Conservation (phyloP, 257 asterid genomes). For the Nicotiana paniculata region DNA sequence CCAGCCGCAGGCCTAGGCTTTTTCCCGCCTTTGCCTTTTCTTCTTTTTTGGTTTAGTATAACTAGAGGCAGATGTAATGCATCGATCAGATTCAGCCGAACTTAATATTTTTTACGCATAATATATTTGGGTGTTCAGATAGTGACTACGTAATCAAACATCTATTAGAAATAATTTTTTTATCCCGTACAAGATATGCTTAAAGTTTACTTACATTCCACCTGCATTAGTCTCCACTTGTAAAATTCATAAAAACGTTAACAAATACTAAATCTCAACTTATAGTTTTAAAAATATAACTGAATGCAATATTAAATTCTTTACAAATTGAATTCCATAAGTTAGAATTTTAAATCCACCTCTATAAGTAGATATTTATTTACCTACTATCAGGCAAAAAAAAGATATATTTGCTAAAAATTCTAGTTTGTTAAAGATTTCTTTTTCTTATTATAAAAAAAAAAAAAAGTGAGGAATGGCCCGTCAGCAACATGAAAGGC, state of each 20-base stretch:
- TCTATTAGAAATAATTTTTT: too few species aligned
- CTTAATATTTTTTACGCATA: fast-evolving
- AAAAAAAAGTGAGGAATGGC: background rate
- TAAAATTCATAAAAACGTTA: too few species aligned
- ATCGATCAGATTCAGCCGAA: fast-evolving
- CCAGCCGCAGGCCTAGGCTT: background rate
- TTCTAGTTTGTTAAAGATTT: too few species aligned
- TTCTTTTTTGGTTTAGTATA: background rate
- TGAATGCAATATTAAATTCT: too few species aligned
- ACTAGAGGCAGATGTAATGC: fast-evolving
- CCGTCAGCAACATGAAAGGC: conserved; percentile 1
- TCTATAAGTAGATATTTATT: too few species aligned
- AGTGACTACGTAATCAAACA: fast-evolving
- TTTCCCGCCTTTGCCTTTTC: background rate
- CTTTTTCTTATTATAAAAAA: too few species aligned
- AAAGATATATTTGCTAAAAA: too few species aligned
- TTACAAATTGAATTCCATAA: too few species aligned
- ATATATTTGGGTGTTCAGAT: background rate
- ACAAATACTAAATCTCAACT: too few species aligned
- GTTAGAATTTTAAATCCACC: too few species aligned
- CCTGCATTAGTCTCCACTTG: fast-evolving
- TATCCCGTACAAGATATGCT: fast-evolving
- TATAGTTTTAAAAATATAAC: too few species aligned
- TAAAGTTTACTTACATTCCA: fast-evolving
- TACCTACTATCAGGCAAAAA: too few species aligned